Conservation (phyloP, 257 asterid genomes). For the Haberlea rhodopensis region DNA sequence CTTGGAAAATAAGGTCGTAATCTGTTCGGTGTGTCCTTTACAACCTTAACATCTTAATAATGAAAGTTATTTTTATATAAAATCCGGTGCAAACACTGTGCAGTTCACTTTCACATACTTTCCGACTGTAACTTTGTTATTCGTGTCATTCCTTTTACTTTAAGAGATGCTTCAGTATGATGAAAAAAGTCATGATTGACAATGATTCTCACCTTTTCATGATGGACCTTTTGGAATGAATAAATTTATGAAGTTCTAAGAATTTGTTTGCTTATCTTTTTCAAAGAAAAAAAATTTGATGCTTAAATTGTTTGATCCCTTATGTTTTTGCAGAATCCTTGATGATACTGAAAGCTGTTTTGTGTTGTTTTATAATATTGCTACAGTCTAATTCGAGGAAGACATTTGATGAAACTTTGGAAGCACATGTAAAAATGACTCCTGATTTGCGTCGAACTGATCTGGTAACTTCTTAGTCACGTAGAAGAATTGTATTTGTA, state of each 20-base stretch:
- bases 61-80: background rate
- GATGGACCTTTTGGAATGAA: background rate
- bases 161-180: background rate
- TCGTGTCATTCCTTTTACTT: background rate
- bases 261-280: constrained; percentile 1
- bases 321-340: background rate
- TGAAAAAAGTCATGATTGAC: background rate
- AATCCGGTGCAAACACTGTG: background rate
- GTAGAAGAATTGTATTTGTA: background rate
- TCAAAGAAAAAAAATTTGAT: background rate
- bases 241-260: background rate
- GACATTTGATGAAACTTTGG: constrained; percentile 81
- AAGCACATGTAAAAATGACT: constrained; percentile 89
- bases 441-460: constrained; percentile 89
- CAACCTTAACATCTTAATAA: background rate
- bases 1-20: background rate
- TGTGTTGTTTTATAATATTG: constrained; percentile 41
- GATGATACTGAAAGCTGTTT: constrained; percentile 33
- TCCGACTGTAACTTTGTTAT: background rate
- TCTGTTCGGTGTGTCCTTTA: background rate
- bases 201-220: background rate
- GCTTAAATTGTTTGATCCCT: constrained; percentile 14
- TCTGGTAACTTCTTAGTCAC: constrained; percentile 53
- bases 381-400: constrained; percentile 67
- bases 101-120: background rate